A percentile compares a stretch with the other conserved stretches of the same genome.
Conservation (phyloP, 73 alveolate genomes). For the Tetrahymena borealis region DNA sequence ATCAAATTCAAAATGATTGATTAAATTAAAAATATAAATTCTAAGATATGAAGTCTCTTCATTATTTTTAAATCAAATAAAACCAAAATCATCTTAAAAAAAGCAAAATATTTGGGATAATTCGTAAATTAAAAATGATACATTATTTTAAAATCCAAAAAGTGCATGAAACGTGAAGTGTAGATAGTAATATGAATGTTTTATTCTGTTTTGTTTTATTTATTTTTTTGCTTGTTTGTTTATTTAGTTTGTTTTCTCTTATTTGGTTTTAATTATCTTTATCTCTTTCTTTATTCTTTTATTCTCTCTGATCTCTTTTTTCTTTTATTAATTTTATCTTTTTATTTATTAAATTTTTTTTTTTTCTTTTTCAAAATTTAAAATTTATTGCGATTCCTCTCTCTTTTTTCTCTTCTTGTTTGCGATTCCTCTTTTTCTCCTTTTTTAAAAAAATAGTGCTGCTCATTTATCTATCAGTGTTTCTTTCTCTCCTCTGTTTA, state of each 20-base stretch:
- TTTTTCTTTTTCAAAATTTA: background rate
- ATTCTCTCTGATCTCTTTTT: background rate
- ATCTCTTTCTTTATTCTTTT: background rate
- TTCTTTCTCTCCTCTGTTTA: conserved; percentile 1
- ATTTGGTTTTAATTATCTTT: background rate
- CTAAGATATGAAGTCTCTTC: too few relatives aligned
- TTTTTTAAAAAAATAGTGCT: background rate
- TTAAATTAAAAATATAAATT: too few relatives aligned
- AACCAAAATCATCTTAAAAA: too few relatives aligned
- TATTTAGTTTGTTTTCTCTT: background rate
- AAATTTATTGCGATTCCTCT: background rate
- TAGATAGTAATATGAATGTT: too few relatives aligned
- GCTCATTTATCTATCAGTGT: background rate
- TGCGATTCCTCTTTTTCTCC: background rate
- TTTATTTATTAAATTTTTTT: background rate
- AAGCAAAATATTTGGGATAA: too few relatives aligned
- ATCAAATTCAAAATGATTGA: too few relatives aligned
- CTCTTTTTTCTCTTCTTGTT: background rate
- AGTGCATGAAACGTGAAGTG: too few relatives aligned
- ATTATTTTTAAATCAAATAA: too few relatives aligned
- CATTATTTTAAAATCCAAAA: too few relatives aligned
- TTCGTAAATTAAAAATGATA: too few relatives aligned
- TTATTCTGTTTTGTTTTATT: too few relatives aligned
- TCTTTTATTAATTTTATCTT: background rate
- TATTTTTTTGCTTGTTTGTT: too few relatives aligned